Percentiles rank a stretch among this genome's conserved stretches.
These are phyloP conservation scores for Coelastrella sp. DNA, from an alignment of 139 green algal genomes.

Conservation along the genomic window DNA sequence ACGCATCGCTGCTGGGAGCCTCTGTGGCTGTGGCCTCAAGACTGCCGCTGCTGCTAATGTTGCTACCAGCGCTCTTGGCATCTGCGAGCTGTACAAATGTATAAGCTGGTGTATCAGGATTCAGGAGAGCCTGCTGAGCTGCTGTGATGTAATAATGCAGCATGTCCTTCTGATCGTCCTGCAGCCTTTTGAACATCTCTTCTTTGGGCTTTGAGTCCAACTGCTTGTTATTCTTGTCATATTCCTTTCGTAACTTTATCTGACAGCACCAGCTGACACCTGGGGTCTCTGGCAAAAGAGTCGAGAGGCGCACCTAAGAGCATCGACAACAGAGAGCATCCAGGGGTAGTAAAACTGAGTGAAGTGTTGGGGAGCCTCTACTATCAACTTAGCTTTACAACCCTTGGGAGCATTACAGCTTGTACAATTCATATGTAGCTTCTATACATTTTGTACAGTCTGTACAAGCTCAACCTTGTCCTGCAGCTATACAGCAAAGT, in stretches of 20 bases:
- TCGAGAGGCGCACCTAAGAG: conserved; percentile 15
- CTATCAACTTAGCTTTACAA: too few species aligned
- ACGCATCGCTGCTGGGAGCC: neutral
- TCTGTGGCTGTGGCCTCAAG: neutral
- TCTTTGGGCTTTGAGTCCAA: neutral
- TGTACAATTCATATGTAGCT: too few species aligned
- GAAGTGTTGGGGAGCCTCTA: too few species aligned
- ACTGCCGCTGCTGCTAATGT: neutral
- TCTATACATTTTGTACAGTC: too few species aligned
- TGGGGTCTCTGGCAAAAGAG: neutral
- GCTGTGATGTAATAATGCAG: conserved; percentile 16
- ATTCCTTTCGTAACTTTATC: conserved; percentile 17
- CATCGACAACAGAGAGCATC: neutral
- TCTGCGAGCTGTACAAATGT: neutral
- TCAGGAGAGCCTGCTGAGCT: conserved; percentile 26
- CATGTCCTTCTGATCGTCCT: conserved; percentile 15
- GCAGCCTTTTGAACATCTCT: neutral
- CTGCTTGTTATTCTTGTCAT: neutral
- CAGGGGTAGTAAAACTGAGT: neutral
- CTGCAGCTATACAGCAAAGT: too few species aligned
- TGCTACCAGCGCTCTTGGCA: neutral
- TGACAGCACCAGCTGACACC: conserved; percentile 12
- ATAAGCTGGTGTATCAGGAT: neutral
- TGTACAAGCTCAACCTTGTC: too few species aligned
- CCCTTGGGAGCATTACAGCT: too few species aligned